Evolutionary conservation across 2,329 filamentous ascomycete genomes (phyloP).

Genomic region (Akanthomyces lecanii): DNA sequence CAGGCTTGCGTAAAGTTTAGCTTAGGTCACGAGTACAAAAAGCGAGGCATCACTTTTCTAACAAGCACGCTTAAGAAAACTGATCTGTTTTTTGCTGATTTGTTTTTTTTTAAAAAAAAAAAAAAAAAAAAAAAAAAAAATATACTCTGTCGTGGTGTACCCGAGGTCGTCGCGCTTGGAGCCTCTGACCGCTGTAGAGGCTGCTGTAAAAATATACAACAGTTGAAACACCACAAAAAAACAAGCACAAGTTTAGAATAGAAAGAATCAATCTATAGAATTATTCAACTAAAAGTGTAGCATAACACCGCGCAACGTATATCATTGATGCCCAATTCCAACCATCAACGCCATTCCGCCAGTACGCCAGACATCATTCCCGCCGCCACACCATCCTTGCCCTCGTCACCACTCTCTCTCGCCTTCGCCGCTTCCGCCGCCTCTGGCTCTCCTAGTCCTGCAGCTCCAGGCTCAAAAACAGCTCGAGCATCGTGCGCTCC

Average conservation of each 20-base stretch:
- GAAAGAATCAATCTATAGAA: neutral
- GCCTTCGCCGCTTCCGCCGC: neutral
- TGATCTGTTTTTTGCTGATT: too few species aligned
- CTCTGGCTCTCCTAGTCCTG: slow-evolving; percentile 26
- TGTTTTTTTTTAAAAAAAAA: too few species aligned
- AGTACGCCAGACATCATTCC: neutral
- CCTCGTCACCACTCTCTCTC: neutral
- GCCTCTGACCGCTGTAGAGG: too few species aligned
- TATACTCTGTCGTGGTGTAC: too few species aligned
- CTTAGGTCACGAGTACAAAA: too few species aligned
- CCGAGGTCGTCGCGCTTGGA: too few species aligned
- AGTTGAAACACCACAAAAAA: too few species aligned
- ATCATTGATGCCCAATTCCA: neutral
- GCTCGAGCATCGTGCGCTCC: slow-evolving; percentile 62
- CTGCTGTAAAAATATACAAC: too few species aligned
- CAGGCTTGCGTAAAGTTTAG: too few species aligned
- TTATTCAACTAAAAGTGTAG: neutral
- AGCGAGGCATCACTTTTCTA: too few species aligned
- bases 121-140: too few species aligned
- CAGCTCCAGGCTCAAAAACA: slow-evolving; percentile 50
- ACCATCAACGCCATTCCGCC: neutral
- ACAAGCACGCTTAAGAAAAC: too few species aligned
- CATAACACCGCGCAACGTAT: neutral
- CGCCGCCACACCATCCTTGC: neutral
- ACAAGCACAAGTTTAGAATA: neutral